These are phyloP conservation scores for Podospora pseudocomata DNA, from an alignment of 495 filamentous ascomycete species.

Conservation along the genomic window DNA sequence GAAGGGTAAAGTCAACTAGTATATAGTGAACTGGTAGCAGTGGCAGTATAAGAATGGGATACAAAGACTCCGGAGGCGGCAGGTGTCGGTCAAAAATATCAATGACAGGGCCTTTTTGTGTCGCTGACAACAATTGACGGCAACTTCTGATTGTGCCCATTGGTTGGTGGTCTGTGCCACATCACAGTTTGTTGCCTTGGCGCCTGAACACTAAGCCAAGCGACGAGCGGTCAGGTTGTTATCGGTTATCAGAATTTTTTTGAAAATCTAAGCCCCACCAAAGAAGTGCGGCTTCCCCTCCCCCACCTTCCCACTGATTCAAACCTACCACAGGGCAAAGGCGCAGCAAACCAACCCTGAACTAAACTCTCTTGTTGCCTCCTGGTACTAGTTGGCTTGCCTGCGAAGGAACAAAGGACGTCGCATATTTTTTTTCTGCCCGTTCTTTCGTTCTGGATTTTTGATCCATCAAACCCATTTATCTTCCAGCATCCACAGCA, in stretches of 20 bases:
- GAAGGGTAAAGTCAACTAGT: background rate
- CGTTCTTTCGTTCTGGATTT: slow-evolving; percentile 19
- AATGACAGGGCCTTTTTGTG: background rate
- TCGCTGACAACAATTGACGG: background rate
- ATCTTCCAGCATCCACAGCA: slow-evolving; percentile 9
- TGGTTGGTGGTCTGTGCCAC: background rate
- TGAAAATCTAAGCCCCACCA: slow-evolving; percentile 35
- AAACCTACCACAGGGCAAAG: slow-evolving; percentile 28
- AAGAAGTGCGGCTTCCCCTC: slow-evolving; percentile 30
- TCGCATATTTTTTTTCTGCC: slow-evolving; percentile 12
- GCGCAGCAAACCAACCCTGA: slow-evolving; percentile 18
- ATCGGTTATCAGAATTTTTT: slow-evolving; percentile 39
- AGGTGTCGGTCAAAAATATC: background rate
- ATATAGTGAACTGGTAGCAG: background rate
- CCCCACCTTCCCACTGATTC: slow-evolving; percentile 25
- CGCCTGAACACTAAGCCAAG: slow-evolving; percentile 24
- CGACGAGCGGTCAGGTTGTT: slow-evolving; percentile 20
- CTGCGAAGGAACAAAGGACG: slow-evolving; percentile 19
- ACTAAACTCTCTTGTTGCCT: slow-evolving; percentile 15
- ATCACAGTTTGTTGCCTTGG: slow-evolving; percentile 22
- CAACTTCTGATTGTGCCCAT: background rate
- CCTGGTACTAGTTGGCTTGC: slow-evolving; percentile 14
- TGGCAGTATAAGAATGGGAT: background rate
- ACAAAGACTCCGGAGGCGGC: background rate
- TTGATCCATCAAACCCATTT: background rate